Evolutionary conservation across 2,329 filamentous ascomycete species (phyloP), one percentile per base, ranked within the genome.

Genomic region (Cladosporium sp.): DNA sequence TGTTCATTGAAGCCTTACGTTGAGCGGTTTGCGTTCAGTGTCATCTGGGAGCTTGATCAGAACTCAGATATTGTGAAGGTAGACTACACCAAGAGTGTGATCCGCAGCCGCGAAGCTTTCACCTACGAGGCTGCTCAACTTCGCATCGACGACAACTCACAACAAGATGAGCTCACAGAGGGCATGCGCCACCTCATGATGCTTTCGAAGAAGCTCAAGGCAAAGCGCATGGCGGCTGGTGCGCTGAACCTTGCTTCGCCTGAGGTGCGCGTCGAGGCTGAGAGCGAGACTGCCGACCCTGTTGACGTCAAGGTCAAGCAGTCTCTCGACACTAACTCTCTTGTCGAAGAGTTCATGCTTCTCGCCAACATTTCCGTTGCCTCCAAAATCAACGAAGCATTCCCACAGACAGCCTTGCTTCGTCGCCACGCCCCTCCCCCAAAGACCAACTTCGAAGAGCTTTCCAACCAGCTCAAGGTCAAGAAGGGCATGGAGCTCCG

Each of bases 321-420:
- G 73, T 88, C 93, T 61, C 88, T 99, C 44, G 93, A 95, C 75
- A 99, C 95, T 63, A 99, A 98, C 82, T 97, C 94, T 26, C 87
- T 99, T 5, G 96, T 99, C 32, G 95, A 99, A 77, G 95, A 99
- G 77, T 98, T 99, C 84, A 99, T 99, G 95, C 84, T 99, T 75
- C 91, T 98, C 77, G 96, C 95, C 83, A 99, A 99, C 81, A 93
- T 92, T 75, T 94, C 90, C 72, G 96, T 99, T 34, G 95, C 94
- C 7, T 86, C 88, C 71, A 94, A 92, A 78, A 96, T 96, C 75
- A 92, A 96, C 81, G 87, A 91, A 59, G 89, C 93, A 2, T 98
- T 97, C 80, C 94, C 95, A 0, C 94, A 99, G 79, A 98, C 93
- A 0, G 95, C 95, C 59, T 89, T 99, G 73, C 87, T 99, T 18